Conservation (phyloP, 805 yeast species). For the Saccharomyces jurei region DNA sequence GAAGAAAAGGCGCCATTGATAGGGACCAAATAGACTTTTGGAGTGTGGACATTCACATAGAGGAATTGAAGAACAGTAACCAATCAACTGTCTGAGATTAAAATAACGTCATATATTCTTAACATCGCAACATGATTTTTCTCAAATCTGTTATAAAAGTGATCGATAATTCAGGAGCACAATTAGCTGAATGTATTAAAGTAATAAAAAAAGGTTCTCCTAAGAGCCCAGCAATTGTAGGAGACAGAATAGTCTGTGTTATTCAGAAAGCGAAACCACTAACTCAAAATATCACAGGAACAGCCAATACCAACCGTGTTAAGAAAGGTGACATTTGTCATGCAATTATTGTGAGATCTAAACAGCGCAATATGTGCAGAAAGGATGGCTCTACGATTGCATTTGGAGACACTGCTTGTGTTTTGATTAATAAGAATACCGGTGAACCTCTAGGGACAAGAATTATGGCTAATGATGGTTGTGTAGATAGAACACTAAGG, state of each 20-base stretch:
- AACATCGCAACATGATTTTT: constrained; percentile 57
- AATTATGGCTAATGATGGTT: constrained; percentile 44
- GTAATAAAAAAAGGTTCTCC: constrained; percentile 81
- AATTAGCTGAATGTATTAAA: constrained; percentile 90
- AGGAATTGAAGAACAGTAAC: neutral
- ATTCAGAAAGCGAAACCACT: constrained; percentile 84
- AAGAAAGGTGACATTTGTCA: constrained; percentile 93
- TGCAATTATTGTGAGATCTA: constrained; percentile 91
- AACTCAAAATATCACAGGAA: constrained; percentile 62
- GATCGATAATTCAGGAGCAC: constrained; percentile 93
- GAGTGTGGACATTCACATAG: neutral
- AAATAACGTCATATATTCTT: neutral
- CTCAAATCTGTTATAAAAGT: constrained; percentile 82
- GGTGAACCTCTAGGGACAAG: constrained; percentile 94
- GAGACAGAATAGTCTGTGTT: constrained; percentile 91
- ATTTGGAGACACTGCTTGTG: constrained; percentile 97
- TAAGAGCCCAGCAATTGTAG: constrained; percentile 70
- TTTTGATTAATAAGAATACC: constrained; percentile 75
- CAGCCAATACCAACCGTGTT: constrained; percentile 68
- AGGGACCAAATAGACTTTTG: neutral
- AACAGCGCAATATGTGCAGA: constrained; percentile 60
- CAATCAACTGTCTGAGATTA: neutral
- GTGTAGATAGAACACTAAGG: constrained; percentile 84
- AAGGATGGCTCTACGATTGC: constrained; percentile 79
- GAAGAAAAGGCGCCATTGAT: neutral